Evolutionary conservation across 805 yeast genomes (phyloP), one percentile per base, ranked within the genome.

Genomic region (Cyberlindnera misumaiensis): DNA sequence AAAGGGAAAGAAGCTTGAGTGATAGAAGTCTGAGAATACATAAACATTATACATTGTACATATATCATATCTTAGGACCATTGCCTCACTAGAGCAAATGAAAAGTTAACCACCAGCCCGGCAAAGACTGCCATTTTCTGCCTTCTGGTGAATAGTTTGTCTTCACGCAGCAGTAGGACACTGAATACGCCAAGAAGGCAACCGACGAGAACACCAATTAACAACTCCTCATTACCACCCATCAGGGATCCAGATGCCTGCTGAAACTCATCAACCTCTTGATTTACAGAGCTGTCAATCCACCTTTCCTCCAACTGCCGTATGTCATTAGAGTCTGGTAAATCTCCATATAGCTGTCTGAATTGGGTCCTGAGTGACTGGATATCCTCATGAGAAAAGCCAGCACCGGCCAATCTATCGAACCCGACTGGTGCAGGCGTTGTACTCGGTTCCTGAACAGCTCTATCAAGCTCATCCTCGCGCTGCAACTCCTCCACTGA

Each of bases 281-380:
- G 71, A 16, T 45, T 45, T 4, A 75, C 83, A 1, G 87, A 82
- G 34, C 81, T 77, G 47, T 87, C 93, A 44, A 87, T 83, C 95
- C 96, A 88, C 40, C 85, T 68, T 48, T 87, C 96, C 55, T 87
- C 96, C 41, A 86, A 58, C 46, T 80, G 80, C 36, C 86, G 57
- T 2, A 80, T 59, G 41, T 72, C 84, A 15, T 69, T 73, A 35
- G 62, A 27, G 14, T 52, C 34, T 40, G 42, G 59, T 47, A 60
- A 35, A 39, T 63, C 67, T 0, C 85, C 85, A 56, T 85, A 83
- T 3, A 88, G 67, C 41, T 70, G 68, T 41, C 75, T 72, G 53
- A 89, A 88, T 56, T 88, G 96, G 36, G 72, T 63, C 42, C 96
- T 68, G 42, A 89, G 59, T 40, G 79, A 80, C 31, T 67, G 67